Evolutionary conservation across 257 asterid genomes (phyloP).

Genomic region (Solanum paucissectum): DNA sequence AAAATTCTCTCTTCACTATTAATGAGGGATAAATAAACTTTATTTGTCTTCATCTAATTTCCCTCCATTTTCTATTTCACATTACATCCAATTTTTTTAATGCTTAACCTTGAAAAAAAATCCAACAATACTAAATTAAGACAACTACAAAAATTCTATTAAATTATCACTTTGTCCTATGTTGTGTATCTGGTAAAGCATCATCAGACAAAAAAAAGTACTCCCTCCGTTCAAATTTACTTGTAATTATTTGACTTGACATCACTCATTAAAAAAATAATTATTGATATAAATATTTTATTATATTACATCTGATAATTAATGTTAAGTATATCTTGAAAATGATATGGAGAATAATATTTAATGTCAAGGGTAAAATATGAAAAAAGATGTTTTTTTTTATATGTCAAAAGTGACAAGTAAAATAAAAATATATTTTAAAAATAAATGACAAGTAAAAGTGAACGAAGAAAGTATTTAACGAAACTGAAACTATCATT

Average conservation of each 20-base stretch:
- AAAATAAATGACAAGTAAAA: no score
- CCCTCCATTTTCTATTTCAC: not conserved
- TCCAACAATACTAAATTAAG: not conserved
- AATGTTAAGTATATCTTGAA: not conserved
- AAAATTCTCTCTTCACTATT: not conserved
- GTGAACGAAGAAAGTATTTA: rapidly evolving
- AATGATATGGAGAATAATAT: no score
- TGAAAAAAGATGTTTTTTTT: no score
- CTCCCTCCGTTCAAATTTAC: no score
- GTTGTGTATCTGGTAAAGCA: not conserved
- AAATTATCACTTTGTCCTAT: not conserved
- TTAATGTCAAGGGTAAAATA: no score
- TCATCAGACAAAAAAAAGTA: not conserved
- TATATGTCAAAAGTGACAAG: no score
- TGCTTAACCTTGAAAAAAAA: not conserved
- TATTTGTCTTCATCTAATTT: not conserved
- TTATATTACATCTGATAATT: no score
- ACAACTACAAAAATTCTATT: not conserved
- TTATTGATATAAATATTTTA: no score
- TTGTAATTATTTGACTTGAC: no score
- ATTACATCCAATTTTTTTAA: not conserved
- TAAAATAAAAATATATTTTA: no score
- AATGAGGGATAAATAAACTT: not conserved
- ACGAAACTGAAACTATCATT: not conserved
- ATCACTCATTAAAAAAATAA: no score